phyloP scores from a whole-genome alignment of 352 stramenopile species.

The Globisporangium okanoganense region DNA sequence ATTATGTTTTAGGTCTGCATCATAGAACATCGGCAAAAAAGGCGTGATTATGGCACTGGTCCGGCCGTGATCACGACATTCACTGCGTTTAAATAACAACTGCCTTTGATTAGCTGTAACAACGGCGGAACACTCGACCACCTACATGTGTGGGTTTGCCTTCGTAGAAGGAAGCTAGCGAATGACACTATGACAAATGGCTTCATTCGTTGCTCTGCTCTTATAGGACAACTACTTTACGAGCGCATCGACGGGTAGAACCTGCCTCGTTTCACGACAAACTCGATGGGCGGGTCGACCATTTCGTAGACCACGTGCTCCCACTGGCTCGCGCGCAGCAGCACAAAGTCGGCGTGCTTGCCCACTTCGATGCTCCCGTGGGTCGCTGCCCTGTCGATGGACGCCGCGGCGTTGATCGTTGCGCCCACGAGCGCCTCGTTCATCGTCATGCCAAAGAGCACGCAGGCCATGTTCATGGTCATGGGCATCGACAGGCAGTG shows the following conservation, averaged over 20 bases:
- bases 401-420: conserved; percentile 83
- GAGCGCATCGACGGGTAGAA: conserved; percentile 6
- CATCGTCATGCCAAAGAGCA: conserved; percentile 84
- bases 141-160: too few species aligned
- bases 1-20: too few species aligned
- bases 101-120: too few species aligned
- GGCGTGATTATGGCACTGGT: too few species aligned
- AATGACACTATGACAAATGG: too few species aligned
- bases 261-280: conserved; percentile 71
- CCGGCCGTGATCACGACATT: too few species aligned
- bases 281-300: conserved; percentile 68
- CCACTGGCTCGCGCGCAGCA: conserved; percentile 69
- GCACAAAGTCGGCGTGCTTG: conserved; percentile 67
- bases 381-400: conserved; percentile 63
- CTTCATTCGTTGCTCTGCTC: too few species aligned
- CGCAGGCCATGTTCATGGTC: conserved; percentile 87
- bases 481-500: conserved; percentile 85
- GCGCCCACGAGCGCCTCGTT: conserved; percentile 77
- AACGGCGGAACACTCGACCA: too few species aligned
- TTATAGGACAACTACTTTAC: not conserved
- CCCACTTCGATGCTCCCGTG: conserved; percentile 78
- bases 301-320: conserved; percentile 88
- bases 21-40: too few species aligned
- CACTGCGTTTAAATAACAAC: too few species aligned
- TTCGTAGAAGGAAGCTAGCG: too few species aligned